Conservation (phyloP, 148 eudicot genomes). For the Vaccinium macrocarpon region DNA sequence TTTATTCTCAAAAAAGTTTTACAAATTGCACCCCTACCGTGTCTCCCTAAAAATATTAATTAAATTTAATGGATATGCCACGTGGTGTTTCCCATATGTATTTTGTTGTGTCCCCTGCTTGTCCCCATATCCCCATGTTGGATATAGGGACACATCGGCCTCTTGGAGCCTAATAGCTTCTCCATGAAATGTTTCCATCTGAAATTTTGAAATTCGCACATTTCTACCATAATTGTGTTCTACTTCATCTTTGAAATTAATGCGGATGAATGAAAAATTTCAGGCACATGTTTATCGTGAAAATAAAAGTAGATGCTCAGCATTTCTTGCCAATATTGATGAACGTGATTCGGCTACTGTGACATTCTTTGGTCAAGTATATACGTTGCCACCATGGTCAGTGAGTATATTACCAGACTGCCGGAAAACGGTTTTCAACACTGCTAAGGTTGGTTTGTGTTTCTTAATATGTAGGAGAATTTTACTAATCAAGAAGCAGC, state of each 20-base stretch:
- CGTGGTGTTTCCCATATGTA: no score
- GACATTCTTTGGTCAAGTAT: conserved; percentile 56
- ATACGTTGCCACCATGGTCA: conserved; percentile 91
- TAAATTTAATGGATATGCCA: no score
- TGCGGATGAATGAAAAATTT: conserved; percentile 7
- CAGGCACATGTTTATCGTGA: conserved; percentile 83
- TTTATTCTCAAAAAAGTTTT: no score
- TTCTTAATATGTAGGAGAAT: neutral
- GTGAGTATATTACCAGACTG: conserved; percentile 98
- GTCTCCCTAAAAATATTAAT: no score
- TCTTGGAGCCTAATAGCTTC: neutral
- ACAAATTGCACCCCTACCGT: no score
- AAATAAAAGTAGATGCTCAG: conserved; percentile 57
- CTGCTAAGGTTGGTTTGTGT: conserved; percentile 67
- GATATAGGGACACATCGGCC: no score
- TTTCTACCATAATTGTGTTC: neutral
- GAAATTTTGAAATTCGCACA: neutral
- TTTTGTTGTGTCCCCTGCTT: no score
- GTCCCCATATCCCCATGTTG: no score
- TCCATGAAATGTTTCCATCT: neutral
- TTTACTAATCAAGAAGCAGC: conserved; percentile 7
- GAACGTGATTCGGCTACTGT: conserved; percentile 59
- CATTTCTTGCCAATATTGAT: conserved; percentile 96
- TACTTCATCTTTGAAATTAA: conserved; percentile 9
- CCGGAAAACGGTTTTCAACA: conserved; percentile 72